phyloP scores from a whole-genome alignment of 805 yeast genomes.

The Monosporozyma yasuniensis region DNA sequence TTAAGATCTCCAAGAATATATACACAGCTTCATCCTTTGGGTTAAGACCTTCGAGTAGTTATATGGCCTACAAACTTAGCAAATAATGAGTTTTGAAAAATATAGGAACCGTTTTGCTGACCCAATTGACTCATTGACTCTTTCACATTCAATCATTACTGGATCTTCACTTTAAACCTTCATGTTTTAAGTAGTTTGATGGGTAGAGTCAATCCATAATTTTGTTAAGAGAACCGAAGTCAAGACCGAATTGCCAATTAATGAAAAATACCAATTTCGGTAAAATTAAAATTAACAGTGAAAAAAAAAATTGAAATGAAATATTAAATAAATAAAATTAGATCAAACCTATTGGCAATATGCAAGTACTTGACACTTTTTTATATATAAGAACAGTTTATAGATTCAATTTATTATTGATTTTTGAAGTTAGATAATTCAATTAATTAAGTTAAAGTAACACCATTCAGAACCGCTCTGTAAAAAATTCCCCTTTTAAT shows the following conservation, averaged over 20 bases:
- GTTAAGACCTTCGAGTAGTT: slow-evolving; percentile 59
- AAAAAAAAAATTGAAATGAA: not conserved
- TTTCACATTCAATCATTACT: not conserved
- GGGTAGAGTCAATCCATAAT: not conserved
- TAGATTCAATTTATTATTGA: not conserved
- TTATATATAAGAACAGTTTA: not conserved
- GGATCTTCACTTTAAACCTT: not conserved
- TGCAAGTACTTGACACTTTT: not conserved
- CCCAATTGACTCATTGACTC: too few relatives aligned
- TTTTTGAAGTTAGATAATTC: not conserved
- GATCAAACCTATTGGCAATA: not conserved
- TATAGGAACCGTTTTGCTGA: not conserved
- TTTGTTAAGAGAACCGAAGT: too few relatives aligned
- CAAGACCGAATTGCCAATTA: too few relatives aligned
- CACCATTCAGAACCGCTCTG: not conserved
- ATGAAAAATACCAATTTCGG: not conserved
- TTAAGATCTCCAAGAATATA: slow-evolving; percentile 12
- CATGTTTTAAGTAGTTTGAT: not conserved
- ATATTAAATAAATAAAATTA: too few relatives aligned
- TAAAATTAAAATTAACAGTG: not conserved
- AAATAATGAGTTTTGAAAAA: not conserved
- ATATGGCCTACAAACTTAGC: slow-evolving; percentile 50
- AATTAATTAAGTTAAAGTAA: not conserved
- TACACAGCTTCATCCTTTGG: slow-evolving; percentile 17
- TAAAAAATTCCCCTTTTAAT: too few relatives aligned